Conservation (phyloP, 2,329 filamentous ascomycete species). For the Aureobasidium sp. region DNA sequence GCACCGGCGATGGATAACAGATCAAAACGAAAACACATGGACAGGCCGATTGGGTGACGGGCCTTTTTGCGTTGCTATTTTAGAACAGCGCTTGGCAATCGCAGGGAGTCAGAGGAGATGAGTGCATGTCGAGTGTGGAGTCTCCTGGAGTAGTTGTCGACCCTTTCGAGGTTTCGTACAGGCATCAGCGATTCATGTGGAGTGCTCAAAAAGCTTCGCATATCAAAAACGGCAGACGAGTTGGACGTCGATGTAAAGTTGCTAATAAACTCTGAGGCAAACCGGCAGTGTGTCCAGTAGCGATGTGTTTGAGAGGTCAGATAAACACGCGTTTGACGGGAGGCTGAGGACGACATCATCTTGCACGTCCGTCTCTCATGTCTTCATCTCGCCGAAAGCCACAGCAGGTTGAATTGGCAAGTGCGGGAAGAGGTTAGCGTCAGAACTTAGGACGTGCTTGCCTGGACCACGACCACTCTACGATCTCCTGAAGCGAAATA, state of each 20-base stretch:
- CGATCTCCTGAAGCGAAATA: slow-evolving; percentile 10
- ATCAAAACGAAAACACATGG: background rate
- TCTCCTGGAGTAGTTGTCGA: background rate
- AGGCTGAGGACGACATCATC: background rate
- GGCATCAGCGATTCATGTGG: background rate
- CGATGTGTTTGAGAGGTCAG: background rate
- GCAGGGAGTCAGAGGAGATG: slow-evolving; percentile 1
- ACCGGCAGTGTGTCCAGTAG: background rate
- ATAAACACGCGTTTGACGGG: background rate
- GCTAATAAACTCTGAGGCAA: background rate
- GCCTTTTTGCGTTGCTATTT: background rate
- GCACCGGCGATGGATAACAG: background rate
- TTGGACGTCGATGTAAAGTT: background rate
- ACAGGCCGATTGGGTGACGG: background rate
- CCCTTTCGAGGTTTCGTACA: background rate
- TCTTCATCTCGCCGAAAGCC: background rate
- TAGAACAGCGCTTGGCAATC: background rate
- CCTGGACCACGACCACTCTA: background rate
- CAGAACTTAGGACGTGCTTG: background rate
- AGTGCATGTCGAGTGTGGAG: background rate
- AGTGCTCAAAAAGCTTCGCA: background rate
- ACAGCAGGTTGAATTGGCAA: slow-evolving; percentile 1
- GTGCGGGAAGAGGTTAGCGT: background rate
- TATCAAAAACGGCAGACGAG: background rate
- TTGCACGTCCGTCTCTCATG: background rate